Percentiles rank a stretch among this genome's conserved stretches.
phyloP scores from a whole-genome alignment of 208 protist genomes.

The Crithidia brevicula region DNA sequence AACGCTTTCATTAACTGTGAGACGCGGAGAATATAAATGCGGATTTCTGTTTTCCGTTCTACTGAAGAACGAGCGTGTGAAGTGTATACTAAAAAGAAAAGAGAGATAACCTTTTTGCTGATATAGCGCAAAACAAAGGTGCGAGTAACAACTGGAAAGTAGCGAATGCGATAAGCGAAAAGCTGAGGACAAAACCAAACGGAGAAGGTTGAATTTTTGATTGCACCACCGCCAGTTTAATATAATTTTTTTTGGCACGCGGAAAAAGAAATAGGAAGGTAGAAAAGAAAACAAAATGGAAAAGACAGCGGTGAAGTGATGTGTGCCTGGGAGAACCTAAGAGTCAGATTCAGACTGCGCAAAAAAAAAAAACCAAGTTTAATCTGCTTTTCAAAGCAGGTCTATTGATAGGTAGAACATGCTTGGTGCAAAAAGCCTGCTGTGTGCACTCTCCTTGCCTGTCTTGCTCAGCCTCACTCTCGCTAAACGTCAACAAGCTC shows the following conservation, averaged over 20 bases:
- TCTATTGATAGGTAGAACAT: too few relatives aligned
- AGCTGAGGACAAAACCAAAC: background rate
- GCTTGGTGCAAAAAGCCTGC: too few relatives aligned
- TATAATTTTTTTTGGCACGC: too few relatives aligned
- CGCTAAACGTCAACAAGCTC: too few relatives aligned
- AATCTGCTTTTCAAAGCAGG: too few relatives aligned
- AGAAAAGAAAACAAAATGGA: constrained; percentile 18
- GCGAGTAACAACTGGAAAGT: background rate
- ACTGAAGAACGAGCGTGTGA: too few relatives aligned
- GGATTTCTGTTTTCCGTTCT: background rate
- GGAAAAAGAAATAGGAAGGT: constrained; percentile 23
- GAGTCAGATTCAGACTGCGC: too few relatives aligned
- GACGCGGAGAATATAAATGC: constrained; percentile 5
- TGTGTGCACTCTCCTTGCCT: too few relatives aligned
- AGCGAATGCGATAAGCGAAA: constrained; percentile 13
- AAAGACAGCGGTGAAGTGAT: background rate
- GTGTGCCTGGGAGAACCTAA: too few relatives aligned
- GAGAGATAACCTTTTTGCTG: background rate
- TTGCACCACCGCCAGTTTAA: too few relatives aligned
- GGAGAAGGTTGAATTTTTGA: background rate
- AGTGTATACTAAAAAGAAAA: constrained; percentile 2
- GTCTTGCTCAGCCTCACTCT: too few relatives aligned
- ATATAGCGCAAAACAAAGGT: background rate
- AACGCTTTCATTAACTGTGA: constrained; percentile 71
- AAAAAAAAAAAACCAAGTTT: too few relatives aligned